phyloP scores from a whole-genome alignment of 768 basidiomycete species.

The Amylocystis lapponica region DNA sequence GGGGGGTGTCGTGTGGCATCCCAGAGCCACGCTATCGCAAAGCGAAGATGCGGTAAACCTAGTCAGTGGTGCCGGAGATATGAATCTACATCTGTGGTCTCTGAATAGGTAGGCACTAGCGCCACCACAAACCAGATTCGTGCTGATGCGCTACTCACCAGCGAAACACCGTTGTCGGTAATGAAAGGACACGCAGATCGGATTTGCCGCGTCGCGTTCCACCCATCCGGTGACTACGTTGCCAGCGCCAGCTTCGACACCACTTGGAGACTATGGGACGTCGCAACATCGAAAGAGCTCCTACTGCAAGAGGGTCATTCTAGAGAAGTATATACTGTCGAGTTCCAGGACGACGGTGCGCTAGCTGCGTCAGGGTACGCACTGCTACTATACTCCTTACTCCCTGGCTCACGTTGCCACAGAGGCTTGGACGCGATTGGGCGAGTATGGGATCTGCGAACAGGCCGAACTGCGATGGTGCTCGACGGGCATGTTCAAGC shows the following conservation, averaged over 20 bases:
- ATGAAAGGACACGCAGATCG: conserved; percentile 88
- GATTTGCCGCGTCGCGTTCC: conserved; percentile 92
- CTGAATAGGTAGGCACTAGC: conserved; percentile 56
- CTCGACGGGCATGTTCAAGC: conserved; percentile 95
- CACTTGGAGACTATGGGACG: conserved; percentile 97
- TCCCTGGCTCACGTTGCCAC: conserved; percentile 4
- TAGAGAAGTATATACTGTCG: conserved; percentile 93
- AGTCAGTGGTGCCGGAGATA: conserved; percentile 88
- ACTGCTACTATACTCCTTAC: background rate
- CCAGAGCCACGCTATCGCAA: conserved; percentile 76
- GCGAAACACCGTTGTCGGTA: conserved; percentile 80
- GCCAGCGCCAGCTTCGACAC: conserved; percentile 96
- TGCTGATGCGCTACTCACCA: no score
- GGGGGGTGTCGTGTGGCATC: conserved; percentile 98
- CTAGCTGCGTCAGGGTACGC: conserved; percentile 88
- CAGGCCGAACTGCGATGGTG: conserved; percentile 95
- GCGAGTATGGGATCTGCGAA: conserved; percentile 94
- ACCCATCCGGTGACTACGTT: conserved; percentile 91
- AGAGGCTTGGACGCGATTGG: conserved; percentile 97
- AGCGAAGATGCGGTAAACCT: conserved; percentile 66
- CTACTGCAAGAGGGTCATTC: conserved; percentile 95
- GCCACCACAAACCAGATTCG: background rate
- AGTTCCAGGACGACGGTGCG: conserved; percentile 93
- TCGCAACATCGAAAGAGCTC: conserved; percentile 72
- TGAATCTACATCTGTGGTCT: conserved; percentile 84